Evolutionary conservation across 2,329 filamentous ascomycete species (phyloP), one percentile per base, ranked within the genome.

Genomic region (Botryotinia calthae): DNA sequence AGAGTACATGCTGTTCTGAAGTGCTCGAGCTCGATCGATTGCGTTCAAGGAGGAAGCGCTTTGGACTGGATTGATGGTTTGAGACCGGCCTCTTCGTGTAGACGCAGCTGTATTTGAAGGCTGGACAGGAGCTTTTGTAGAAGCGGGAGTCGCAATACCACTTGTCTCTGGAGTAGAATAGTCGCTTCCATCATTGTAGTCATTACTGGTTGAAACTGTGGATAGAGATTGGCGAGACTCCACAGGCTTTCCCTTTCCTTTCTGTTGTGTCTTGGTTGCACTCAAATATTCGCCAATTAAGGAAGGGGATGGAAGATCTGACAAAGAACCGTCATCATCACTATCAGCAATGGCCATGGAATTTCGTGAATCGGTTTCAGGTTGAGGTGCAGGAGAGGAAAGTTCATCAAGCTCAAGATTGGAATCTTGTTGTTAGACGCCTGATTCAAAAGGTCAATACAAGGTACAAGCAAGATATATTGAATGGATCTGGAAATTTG

Each of bases 91-190:
- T 76, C 76, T 78, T 79, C 74, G 79, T 77, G 70, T 64, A 63
- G 73, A 56, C 22, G 64, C 75, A 12, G 46, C 58, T 46, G 74
- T 76, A 73, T 69, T 77, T 64, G 46, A 31, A 56, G 59, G n/a
- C 20, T 44, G 12, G 9, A 65, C 34, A 4, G 59, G 78, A 67
- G 81, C 76, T 67, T 71, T 75, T 14, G 84, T 84, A 37, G 71
- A 61, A 82, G 34, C 76, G 25, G 78, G 89, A 16, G 89, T 90
- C 28, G 83, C 84, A 64, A 84, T 82, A 71, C 85, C 84, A 80
- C 88, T 90, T 31, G 90, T 92, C 54, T 84, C 87, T 7, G 89
- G 89, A 5, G 90, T 92, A 73, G 88, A 89, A 77, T 86, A 87
- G 28, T 85, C 86, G 54, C 84, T 83, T 18, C 83, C 86, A 9